Conservation (phyloP, 2,329 filamentous ascomycete species). For the Botrytis byssoidea region DNA sequence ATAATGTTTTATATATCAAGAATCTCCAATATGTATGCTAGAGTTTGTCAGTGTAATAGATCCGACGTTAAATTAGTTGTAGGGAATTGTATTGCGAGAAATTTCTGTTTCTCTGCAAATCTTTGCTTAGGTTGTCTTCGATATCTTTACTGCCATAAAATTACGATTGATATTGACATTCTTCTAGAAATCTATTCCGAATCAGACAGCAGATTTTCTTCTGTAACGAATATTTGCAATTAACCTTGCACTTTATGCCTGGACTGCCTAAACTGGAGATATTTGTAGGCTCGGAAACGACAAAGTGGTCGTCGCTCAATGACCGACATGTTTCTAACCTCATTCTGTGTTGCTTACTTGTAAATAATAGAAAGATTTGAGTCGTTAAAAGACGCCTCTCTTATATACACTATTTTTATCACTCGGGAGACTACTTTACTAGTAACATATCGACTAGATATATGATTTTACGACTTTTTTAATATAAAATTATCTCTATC, state of each 20-base stretch:
- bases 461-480: fast-evolving
- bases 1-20: too few relatives aligned
- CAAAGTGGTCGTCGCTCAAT: neutral
- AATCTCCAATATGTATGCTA: too few relatives aligned
- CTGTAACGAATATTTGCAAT: fast-evolving
- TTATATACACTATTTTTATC: neutral
- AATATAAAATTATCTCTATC: neutral
- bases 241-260: neutral
- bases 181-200: neutral
- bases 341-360: neutral
- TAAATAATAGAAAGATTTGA: neutral
- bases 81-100: too few relatives aligned
- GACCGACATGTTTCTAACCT: too few relatives aligned
- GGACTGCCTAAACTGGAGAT: fast-evolving
- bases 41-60: too few relatives aligned
- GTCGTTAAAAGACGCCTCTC: neutral
- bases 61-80: too few relatives aligned
- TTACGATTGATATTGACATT: neutral
- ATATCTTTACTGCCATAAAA: neutral
- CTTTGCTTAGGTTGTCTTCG: too few relatives aligned
- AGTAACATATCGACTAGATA: neutral
- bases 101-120: too few relatives aligned
- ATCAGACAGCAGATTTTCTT: fast-evolving
- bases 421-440: neutral
- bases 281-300: neutral